Percentiles rank a stretch among this genome's conserved stretches.
Evolutionary conservation across 345 rosid genomes (phyloP).

Genomic region (Corymbia maculata): DNA sequence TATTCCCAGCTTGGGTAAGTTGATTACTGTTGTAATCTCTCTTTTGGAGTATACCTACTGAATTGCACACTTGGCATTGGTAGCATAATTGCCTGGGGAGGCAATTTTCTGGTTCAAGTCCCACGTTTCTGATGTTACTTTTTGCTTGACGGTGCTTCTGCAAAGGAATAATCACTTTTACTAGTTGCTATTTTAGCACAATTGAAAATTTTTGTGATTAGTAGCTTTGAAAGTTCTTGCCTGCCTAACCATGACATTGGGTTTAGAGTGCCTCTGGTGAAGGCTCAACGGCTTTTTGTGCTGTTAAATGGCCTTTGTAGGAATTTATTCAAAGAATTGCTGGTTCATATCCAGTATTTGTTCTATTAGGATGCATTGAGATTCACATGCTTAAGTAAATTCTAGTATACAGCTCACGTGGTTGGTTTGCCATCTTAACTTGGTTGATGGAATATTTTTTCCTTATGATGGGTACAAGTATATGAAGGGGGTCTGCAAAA

Average conservation of each 20-base stretch:
- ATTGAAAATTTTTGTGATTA: not conserved
- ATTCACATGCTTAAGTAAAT: not conserved
- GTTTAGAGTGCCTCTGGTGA: not conserved
- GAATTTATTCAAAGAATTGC: not conserved
- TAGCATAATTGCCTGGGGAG: not conserved
- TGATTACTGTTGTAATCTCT: not conserved
- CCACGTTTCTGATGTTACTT: not conserved
- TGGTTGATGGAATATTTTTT: not conserved
- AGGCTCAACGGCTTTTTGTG: not conserved
- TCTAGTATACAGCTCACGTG: not conserved
- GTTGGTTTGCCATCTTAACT: not conserved
- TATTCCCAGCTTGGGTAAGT: constrained; percentile 92
- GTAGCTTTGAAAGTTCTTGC: not conserved
- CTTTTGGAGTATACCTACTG: not conserved
- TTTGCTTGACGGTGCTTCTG: not conserved
- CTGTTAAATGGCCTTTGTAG: not conserved
- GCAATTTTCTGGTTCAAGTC: not conserved
- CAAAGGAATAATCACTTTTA: not conserved
- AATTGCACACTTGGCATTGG: not conserved
- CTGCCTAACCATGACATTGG: not conserved
- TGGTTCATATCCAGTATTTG: not conserved
- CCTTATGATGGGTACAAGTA: not conserved
- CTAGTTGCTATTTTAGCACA: not conserved
- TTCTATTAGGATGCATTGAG: not conserved
- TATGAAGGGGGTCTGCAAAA: not conserved